These are phyloP conservation scores for Uncinocarpus reesii DNA, from an alignment of 2,329 filamentous ascomycete genomes.

Conservation along the genomic window DNA sequence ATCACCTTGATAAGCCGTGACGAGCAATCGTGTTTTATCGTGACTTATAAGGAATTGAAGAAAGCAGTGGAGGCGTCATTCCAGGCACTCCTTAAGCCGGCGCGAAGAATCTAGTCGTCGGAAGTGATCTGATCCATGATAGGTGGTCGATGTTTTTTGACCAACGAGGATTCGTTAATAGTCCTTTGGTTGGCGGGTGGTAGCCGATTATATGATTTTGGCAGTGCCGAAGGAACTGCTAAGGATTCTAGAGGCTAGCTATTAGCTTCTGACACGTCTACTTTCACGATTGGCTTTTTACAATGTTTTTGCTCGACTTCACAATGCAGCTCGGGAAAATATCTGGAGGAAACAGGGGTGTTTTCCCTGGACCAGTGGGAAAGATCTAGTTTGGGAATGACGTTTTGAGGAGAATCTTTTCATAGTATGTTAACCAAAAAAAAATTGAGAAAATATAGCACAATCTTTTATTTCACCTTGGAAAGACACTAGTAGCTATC, in stretches of 20 bases:
- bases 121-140: no score
- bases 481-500: neutral
- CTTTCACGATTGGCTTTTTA: no score
- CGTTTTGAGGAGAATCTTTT: no score
- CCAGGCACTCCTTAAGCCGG: constrained; percentile 44
- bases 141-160: neutral
- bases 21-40: constrained; percentile 76
- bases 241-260: no score
- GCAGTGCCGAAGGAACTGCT: no score
- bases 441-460: constrained; percentile 6
- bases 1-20: constrained; percentile 79
- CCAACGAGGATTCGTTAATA: no score
- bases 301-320: neutral
- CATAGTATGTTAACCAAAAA: neutral
- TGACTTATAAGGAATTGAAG: constrained; percentile 83
- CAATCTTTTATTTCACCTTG: neutral
- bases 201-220: no score
- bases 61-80: constrained; percentile 52
- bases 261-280: no score
- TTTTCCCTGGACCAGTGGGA: neutral
- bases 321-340: no score
- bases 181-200: no score
- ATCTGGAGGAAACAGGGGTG: neutral
- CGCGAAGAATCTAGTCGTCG: constrained; percentile 19
- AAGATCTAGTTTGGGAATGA: neutral